Percentiles rank a stretch among this genome's conserved stretches.
Conservation (phyloP, 768 basidiomycete genomes). For the Trametes cinnabarina region DNA sequence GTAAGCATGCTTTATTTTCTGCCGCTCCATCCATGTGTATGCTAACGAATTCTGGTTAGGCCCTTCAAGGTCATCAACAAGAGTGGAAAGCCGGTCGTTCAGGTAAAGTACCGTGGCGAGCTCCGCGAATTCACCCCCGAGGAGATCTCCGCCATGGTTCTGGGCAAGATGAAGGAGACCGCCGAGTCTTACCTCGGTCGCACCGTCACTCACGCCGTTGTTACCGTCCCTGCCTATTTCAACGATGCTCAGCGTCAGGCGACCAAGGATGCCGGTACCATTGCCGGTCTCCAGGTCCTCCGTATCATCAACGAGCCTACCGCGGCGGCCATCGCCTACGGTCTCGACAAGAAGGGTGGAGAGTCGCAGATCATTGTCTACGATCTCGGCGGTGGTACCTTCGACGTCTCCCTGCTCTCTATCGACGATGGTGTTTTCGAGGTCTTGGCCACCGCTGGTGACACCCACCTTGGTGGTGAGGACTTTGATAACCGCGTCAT, state of each 20-base stretch:
- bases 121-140: slow-evolving; percentile 85
- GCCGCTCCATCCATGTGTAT: background rate
- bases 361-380: slow-evolving; percentile 97
- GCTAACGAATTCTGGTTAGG: slow-evolving; percentile 9
- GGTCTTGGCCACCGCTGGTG: slow-evolving; percentile 59
- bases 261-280: slow-evolving; percentile 96
- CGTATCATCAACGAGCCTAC: slow-evolving; percentile 99
- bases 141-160: slow-evolving; percentile 94
- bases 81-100: slow-evolving; percentile 75
- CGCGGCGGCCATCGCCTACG: slow-evolving; percentile 96
- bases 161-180: slow-evolving; percentile 98
- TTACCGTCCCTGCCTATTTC: slow-evolving; percentile 98
- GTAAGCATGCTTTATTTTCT: slow-evolving; percentile 24
- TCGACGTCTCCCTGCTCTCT: slow-evolving; percentile 92
- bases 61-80: slow-evolving; percentile 82
- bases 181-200: slow-evolving; percentile 97
- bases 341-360: slow-evolving; percentile 92
- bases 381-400: slow-evolving; percentile 98
- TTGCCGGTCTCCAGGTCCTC: slow-evolving; percentile 91
- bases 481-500: slow-evolving; percentile 75
- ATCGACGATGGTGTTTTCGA: slow-evolving; percentile 63
- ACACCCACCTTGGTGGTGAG: slow-evolving; percentile 64
- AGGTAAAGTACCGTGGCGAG: slow-evolving; percentile 77
- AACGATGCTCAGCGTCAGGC: slow-evolving; percentile 99
- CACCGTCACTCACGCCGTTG: slow-evolving; percentile 95